A percentile compares a stretch with the other conserved stretches of the same genome.
Conservation (phyloP, 805 yeast genomes). For the Wickerhamomyces sydowiorum region DNA sequence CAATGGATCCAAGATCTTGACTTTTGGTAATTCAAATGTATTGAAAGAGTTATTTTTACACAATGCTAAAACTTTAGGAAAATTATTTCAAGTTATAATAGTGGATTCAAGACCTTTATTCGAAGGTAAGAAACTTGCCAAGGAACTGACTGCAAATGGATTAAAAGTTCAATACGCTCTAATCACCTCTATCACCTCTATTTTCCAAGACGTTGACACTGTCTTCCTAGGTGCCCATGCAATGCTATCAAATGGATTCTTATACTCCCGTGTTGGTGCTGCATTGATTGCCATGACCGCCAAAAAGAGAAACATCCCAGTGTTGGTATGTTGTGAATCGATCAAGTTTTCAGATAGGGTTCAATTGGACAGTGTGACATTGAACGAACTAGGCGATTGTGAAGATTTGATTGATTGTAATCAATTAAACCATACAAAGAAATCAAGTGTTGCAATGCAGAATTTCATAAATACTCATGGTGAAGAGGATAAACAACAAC, state of each 20-base stretch:
- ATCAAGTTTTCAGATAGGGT: slow-evolving; percentile 93
- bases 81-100: slow-evolving; percentile 74
- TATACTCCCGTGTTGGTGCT: slow-evolving; percentile 92
- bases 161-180: slow-evolving; percentile 71
- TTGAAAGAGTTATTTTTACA: slow-evolving; percentile 67
- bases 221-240: slow-evolving; percentile 97
- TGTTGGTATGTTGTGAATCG: slow-evolving; percentile 91
- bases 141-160: slow-evolving; percentile 53
- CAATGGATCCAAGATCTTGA: slow-evolving; percentile 73
- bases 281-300: slow-evolving; percentile 92
- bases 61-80: slow-evolving; percentile 54
- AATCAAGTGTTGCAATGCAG: slow-evolving; percentile 48
- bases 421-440: slow-evolving; percentile 43
- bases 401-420: slow-evolving; percentile 56
- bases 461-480: slow-evolving; percentile 45
- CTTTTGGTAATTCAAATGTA: slow-evolving; percentile 86
- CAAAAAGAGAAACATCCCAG: slow-evolving; percentile 83
- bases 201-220: slow-evolving; percentile 80
- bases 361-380: slow-evolving; percentile 92
- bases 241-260: slow-evolving; percentile 89
- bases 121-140: slow-evolving; percentile 81
- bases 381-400: slow-evolving; percentile 82
- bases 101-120: slow-evolving; percentile 93
- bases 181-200: slow-evolving; percentile 72
- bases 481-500: slow-evolving; percentile 22